Conservation (phyloP, 257 asterid species). For the Voacanga thouarsii region DNA sequence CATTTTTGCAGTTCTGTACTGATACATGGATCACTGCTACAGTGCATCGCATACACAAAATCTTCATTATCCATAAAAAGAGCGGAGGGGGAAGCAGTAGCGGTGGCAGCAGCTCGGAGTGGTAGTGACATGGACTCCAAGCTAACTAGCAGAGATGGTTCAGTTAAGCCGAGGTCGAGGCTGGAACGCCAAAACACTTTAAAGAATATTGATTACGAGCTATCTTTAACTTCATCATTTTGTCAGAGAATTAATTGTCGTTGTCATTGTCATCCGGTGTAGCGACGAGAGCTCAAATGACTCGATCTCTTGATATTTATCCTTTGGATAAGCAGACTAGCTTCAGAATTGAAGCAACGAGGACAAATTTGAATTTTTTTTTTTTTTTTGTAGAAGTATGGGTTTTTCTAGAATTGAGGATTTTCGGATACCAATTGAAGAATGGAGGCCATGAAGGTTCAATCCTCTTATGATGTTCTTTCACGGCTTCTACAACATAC, state of each 20-base stretch:
- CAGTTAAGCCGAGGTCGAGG: conserved; percentile 44
- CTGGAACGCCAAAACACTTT: conserved; percentile 69
- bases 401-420: conserved; percentile 84
- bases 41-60: conserved; percentile 23
- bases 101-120: background rate
- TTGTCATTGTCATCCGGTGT: conserved; percentile 34
- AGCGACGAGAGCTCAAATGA: conserved; percentile 36
- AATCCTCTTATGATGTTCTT: conserved; percentile 49
- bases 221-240: conserved; percentile 31
- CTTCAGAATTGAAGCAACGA: conserved; percentile 64
- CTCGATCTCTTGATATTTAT: conserved; percentile 56
- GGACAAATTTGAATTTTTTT: conserved; percentile 53
- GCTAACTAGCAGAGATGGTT: conserved; percentile 25
- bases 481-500: too few relatives aligned
- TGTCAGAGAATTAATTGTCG: conserved; percentile 28
- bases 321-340: conserved; percentile 44
- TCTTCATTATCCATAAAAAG: conserved; percentile 1
- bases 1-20: too few relatives aligned
- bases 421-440: conserved; percentile 60
- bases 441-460: conserved; percentile 66
- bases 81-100: background rate
- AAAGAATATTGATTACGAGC: conserved; percentile 66
- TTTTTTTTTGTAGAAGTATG: conserved; percentile 41
- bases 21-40: conserved; percentile 21
- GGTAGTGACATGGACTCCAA: conserved; percentile 7